phyloP scores from a whole-genome alignment of 2,329 filamentous ascomycete species.

The Microdochium bolleyi region DNA sequence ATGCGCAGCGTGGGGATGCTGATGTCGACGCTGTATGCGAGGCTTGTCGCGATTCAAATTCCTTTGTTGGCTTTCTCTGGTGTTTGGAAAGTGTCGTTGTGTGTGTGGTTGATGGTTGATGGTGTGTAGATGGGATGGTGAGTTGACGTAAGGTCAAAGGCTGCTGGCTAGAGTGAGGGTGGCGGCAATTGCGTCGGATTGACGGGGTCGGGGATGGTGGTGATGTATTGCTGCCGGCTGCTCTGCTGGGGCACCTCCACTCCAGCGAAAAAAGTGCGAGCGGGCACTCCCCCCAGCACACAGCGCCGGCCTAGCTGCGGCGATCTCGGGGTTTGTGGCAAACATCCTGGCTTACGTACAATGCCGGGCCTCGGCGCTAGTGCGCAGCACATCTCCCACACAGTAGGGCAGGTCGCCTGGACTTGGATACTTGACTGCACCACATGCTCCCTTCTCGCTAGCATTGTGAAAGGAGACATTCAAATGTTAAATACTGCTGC shows the following conservation, averaged over 20 bases:
- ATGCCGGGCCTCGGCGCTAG: neutral
- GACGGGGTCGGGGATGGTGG: no score
- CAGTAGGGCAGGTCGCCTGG: neutral
- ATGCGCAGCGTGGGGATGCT: slow-evolving; percentile 38
- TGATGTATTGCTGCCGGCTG: neutral
- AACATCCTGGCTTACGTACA: neutral
- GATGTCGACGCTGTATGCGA: slow-evolving; percentile 5
- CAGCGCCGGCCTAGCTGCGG: neutral
- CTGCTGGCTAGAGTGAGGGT: neutral
- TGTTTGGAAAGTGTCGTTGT: neutral
- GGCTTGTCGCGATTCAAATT: neutral
- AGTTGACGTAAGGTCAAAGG: neutral
- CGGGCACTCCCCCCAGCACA: neutral
- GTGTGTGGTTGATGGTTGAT: slow-evolving; percentile 1
- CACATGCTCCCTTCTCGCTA: neutral
- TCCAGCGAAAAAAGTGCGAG: neutral
- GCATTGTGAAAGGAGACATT: no score
- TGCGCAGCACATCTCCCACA: neutral
- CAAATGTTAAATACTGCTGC: no score
- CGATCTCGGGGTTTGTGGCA: neutral
- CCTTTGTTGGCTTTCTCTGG: neutral
- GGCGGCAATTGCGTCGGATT: neutral
- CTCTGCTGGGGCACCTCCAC: no score
- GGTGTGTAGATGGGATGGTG: slow-evolving; percentile 1
- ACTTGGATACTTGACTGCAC: neutral